phyloP scores from a whole-genome alignment of 176 grass and related monocot species.

The Oryza punctata region DNA sequence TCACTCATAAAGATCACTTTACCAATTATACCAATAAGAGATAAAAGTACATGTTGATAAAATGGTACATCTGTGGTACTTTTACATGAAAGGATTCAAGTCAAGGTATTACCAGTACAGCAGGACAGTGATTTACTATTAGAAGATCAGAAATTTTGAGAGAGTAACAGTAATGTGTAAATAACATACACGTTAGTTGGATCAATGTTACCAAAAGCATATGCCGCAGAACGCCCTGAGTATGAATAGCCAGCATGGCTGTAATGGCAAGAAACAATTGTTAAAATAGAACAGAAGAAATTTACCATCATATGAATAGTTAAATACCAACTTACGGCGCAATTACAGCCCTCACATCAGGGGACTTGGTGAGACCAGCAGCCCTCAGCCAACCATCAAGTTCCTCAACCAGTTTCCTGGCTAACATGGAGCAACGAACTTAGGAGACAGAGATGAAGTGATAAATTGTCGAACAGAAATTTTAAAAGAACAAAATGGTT shows the following conservation, averaged over 20 bases:
- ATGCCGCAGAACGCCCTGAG: slow-evolving; percentile 87
- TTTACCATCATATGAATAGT: not conserved
- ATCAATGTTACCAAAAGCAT: slow-evolving; percentile 98
- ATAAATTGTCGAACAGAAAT: not conserved
- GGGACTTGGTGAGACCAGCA: slow-evolving; percentile 71
- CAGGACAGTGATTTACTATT: not conserved
- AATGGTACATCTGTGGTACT: not conserved
- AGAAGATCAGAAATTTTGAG: not conserved
- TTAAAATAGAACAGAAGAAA: not conserved
- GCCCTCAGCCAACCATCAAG: slow-evolving; percentile 70
- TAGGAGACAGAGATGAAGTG: slow-evolving; percentile 24
- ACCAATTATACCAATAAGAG: not conserved
- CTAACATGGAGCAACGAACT: slow-evolving; percentile 48
- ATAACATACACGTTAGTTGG: slow-evolving; percentile 82
- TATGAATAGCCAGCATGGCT: slow-evolving; percentile 99
- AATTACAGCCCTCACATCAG: slow-evolving; percentile 87
- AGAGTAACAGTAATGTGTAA: not conserved
- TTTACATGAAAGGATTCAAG: not conserved
- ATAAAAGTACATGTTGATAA: not conserved
- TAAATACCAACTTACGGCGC: slow-evolving; percentile 76
- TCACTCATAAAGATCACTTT: slow-evolving; percentile 17
- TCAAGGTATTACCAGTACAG: not conserved
- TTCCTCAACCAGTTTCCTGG: slow-evolving; percentile 80
- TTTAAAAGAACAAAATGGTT: not conserved
- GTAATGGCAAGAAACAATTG: slow-evolving; percentile 36